Evolutionary conservation across 768 basidiomycete species (phyloP).

Genomic region (Tricholomella constricta): DNA sequence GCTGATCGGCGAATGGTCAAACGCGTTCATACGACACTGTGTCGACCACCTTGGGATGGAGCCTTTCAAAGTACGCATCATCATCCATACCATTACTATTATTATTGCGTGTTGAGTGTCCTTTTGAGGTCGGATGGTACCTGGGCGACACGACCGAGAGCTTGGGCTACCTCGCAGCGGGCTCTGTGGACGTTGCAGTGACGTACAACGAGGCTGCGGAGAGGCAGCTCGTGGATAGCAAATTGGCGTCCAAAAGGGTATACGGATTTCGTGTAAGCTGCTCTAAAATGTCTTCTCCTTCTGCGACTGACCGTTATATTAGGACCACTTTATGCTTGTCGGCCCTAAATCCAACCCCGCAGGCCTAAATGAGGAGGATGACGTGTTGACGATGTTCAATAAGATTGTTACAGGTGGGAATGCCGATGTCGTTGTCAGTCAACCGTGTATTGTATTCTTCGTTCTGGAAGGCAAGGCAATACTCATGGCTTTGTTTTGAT

Average conservation of each 20-base stretch:
- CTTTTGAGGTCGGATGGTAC: conserved; percentile 54
- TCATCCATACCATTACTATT: neutral
- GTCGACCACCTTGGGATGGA: conserved; percentile 2
- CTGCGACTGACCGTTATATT: neutral
- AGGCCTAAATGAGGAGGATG: conserved; percentile 30
- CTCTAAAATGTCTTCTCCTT: conserved; percentile 32
- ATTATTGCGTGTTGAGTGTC: neutral
- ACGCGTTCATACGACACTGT: conserved; percentile 19
- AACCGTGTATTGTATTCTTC: no score
- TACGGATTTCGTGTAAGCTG: conserved; percentile 49
- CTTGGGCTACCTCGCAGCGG: conserved; percentile 40
- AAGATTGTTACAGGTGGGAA: conserved; percentile 50
- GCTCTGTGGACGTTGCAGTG: conserved; percentile 49
- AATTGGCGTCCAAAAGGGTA: conserved; percentile 31
- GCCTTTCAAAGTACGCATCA: conserved; percentile 12
- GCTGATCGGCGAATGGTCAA: conserved; percentile 19
- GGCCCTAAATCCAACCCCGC: conserved; percentile 53
- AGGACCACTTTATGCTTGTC: conserved; percentile 56
- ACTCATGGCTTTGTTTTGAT: no score
- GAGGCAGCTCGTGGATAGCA: conserved; percentile 30
- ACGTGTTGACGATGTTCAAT: conserved; percentile 46
- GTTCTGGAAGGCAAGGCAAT: no score
- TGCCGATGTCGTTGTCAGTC: conserved; percentile 39
- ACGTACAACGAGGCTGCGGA: conserved; percentile 59
- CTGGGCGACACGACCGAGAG: conserved; percentile 58